Evolutionary conservation across 306 rosid species (phyloP).

Genomic region (Styphnolobium japonicum): DNA sequence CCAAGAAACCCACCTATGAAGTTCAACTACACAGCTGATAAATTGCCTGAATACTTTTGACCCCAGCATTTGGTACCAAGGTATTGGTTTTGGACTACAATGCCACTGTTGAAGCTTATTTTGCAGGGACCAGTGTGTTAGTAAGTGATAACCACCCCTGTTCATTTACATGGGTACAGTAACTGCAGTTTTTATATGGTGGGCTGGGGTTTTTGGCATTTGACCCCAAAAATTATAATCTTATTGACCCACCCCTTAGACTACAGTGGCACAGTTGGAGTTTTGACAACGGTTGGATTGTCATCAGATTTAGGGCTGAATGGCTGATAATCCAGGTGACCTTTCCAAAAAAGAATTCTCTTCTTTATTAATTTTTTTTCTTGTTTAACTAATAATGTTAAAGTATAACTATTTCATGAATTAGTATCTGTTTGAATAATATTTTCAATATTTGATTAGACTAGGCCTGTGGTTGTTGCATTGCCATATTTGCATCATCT

Average conservation of each 20-base stretch:
- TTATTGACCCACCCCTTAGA: constrained; percentile 67
- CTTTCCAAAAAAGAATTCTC: background rate
- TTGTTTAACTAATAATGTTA: background rate
- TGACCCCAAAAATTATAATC: constrained; percentile 53
- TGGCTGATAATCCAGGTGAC: constrained; percentile 50
- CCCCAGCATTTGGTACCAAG: constrained; percentile 39
- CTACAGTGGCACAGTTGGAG: constrained; percentile 42
- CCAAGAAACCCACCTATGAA: constrained; percentile 26
- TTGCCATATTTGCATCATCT: too few relatives aligned
- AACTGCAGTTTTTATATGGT: constrained; percentile 52
- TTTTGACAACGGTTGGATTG: constrained; percentile 52
- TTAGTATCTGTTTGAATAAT: background rate
- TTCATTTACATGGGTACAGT: constrained; percentile 65
- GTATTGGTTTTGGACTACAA: constrained; percentile 49
- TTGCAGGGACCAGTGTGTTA: constrained; percentile 47
- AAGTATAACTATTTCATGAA: too few relatives aligned
- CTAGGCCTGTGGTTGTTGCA: constrained; percentile 43
- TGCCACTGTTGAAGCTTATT: constrained; percentile 48
- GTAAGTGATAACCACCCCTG: constrained; percentile 44
- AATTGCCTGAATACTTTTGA: constrained; percentile 26
- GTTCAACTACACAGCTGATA: constrained; percentile 39
- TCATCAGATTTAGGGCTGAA: constrained; percentile 33
- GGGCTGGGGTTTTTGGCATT: constrained; percentile 65
- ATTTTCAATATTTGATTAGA: background rate
- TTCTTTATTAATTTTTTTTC: too few relatives aligned